A percentile compares a stretch with the other conserved stretches of the same genome.
These are phyloP conservation scores for Aspergillus haitiensis DNA, from an alignment of 495 filamentous ascomycete genomes.

Conservation along the genomic window DNA sequence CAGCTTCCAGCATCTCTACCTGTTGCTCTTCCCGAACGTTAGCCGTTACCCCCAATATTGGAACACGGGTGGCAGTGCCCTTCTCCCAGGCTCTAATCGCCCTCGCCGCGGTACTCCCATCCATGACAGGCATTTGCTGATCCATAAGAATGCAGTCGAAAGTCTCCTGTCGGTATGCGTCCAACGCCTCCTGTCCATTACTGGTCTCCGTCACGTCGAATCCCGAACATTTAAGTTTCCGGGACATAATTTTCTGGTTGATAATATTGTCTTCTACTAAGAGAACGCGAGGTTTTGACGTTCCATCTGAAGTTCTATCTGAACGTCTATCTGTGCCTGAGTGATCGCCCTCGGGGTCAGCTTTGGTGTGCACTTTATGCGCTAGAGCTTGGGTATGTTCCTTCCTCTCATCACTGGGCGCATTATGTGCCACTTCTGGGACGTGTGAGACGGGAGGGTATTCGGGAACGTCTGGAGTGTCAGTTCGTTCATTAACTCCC, in stretches of 20 bases:
- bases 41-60: conserved; percentile 76
- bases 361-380: neutral
- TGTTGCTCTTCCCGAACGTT: conserved; percentile 72
- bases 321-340: neutral
- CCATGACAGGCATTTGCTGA: conserved; percentile 84
- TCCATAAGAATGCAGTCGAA: conserved; percentile 73
- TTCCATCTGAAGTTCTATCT: neutral
- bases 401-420: conserved; percentile 7
- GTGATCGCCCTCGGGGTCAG: neutral
- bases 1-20: conserved; percentile 60
- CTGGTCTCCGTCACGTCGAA: conserved; percentile 68
- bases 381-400: conserved; percentile 12
- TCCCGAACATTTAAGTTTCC: conserved; percentile 62
- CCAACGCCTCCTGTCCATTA: conserved; percentile 74
- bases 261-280: conserved; percentile 84
- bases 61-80: conserved; percentile 53
- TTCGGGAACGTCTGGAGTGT: conserved; percentile 13
- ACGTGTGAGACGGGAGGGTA: conserved; percentile 10
- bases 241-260: conserved; percentile 67
- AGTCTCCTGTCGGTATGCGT: conserved; percentile 32
- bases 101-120: conserved; percentile 68
- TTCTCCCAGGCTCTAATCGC: conserved; percentile 64
- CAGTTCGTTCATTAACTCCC: conserved; percentile 13
- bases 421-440: conserved; percentile 7
- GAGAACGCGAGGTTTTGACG: conserved; percentile 40